Base-by-base conservation (phyloP, 169 alveolate genomes). In the Amoebophrya sp. region DNA sequence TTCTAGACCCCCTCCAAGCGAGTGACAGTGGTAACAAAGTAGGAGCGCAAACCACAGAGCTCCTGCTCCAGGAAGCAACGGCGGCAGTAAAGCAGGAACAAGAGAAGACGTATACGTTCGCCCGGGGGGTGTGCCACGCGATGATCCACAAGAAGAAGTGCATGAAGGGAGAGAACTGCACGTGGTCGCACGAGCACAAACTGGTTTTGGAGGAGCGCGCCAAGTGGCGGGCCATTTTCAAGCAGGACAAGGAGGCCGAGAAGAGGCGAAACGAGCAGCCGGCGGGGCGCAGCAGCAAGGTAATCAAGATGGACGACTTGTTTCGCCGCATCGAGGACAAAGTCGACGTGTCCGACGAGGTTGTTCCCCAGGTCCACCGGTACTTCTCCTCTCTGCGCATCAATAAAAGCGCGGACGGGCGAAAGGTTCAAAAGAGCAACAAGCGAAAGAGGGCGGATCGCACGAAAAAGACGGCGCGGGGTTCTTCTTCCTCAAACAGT, bases 141-240 rank as follows among this genome's bases (percentile, higher is more conserved):
- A 66, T 66, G 83, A 66, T 66, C 35, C 83, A 66, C 35, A 66
- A 66, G 83, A 66, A 66, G 83, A 66, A 66, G 35, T 66, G 83
- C 83, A 7, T 7, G 83, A 7, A 25, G 35, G 83, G 83, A 2
- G 83, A 66, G 32, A 25, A 18, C 2, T 66, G 83, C 83, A 0
- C 83, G 29, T 66, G 0, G 7, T 7, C 10, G 7, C 83, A 66
- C 35, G 35, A 18, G 32, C 83, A 2, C 32, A n/a, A 18, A 25
- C 29, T 66, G 32, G 83, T 66, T 2, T 25, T 7, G 39, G 83
- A 18, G 29, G 83, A 66, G 83, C 83, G 83, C 38, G 83, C 83
- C 38, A 66, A 66, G 35, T 66, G 83, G 83, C 29, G 83, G 35
- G 32, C 35, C 83, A 66, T 66, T 25, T 18, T 2, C 32, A 66